Evolutionary conservation across 371 early-diverging fungal species (phyloP).

Genomic region (Lichtheimia hyalospora): DNA sequence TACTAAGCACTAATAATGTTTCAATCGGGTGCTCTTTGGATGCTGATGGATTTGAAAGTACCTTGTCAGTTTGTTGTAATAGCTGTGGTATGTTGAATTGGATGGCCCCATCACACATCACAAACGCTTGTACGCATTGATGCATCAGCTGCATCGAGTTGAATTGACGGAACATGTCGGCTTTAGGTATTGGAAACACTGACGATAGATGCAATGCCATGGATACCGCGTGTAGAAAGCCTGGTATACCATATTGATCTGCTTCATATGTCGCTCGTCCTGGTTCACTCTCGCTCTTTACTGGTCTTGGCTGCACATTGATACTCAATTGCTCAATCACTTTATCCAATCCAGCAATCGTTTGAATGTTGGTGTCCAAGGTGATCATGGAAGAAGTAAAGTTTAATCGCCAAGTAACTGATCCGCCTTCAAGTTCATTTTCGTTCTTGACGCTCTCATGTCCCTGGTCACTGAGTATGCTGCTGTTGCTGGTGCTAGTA

Average conservation of each 20-base stretch:
- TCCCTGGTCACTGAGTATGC: background rate
- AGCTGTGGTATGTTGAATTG: slow-evolving; percentile 36
- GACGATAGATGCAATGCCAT: slow-evolving; percentile 21
- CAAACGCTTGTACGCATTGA: slow-evolving; percentile 42
- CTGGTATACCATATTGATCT: slow-evolving; percentile 17
- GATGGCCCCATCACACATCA: slow-evolving; percentile 39
- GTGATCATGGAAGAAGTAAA: slow-evolving; percentile 44
- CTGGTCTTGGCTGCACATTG: slow-evolving; percentile 39
- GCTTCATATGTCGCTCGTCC: background rate
- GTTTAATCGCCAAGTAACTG: slow-evolving; percentile 46
- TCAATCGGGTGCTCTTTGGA: slow-evolving; percentile 30
- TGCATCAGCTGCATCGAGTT: slow-evolving; percentile 41
- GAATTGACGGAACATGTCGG: slow-evolving; percentile 26
- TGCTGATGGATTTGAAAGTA: slow-evolving; percentile 29
- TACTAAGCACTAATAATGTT: slow-evolving; percentile 35
- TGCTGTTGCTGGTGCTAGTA: background rate
- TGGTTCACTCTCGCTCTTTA: background rate
- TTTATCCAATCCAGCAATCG: slow-evolving; percentile 43
- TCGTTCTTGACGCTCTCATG: slow-evolving; percentile 9
- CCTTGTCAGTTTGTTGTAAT: slow-evolving; percentile 30
- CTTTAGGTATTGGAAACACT: slow-evolving; percentile 10
- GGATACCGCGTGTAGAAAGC: slow-evolving; percentile 22
- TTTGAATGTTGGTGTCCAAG: slow-evolving; percentile 46
- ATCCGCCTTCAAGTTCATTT: slow-evolving; percentile 12
- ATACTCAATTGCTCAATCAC: slow-evolving; percentile 42